Evolutionary conservation across 352 stramenopile genomes (phyloP).

Genomic region (Pythium myriotylum): DNA sequence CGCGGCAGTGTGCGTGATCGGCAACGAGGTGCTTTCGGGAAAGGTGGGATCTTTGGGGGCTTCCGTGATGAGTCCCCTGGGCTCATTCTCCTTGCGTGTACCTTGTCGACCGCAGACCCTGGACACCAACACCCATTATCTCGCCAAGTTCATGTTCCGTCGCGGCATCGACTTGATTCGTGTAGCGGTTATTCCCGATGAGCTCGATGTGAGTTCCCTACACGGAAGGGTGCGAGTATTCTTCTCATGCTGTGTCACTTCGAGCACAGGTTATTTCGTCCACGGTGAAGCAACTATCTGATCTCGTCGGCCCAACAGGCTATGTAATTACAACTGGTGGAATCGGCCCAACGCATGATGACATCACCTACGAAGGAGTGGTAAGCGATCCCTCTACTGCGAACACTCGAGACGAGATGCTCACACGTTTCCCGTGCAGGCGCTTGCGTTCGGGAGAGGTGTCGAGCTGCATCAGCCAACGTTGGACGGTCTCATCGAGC

Average conservation of each 20-base stretch:
- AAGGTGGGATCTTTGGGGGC: slow-evolving; percentile 20
- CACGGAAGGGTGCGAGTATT: neutral
- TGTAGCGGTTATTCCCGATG: slow-evolving; percentile 76
- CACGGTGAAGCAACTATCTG: slow-evolving; percentile 71
- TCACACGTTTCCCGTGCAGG: slow-evolving; percentile 31
- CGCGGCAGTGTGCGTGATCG: slow-evolving; percentile 42
- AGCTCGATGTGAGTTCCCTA: slow-evolving; percentile 47
- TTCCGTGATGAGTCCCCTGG: neutral
- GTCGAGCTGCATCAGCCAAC: slow-evolving; percentile 74
- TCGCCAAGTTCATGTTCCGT: slow-evolving; percentile 80
- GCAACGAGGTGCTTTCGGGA: slow-evolving; percentile 48
- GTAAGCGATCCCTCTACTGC: slow-evolving; percentile 25
- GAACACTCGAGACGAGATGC: neutral
- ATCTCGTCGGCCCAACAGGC: slow-evolving; percentile 68
- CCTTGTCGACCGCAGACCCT: slow-evolving; percentile 28
- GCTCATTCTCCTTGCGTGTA: neutral
- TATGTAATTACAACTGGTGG: slow-evolving; percentile 88
- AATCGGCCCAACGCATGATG: slow-evolving; percentile 85
- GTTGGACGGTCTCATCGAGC: slow-evolving; percentile 51
- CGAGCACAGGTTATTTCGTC: slow-evolving; percentile 53
- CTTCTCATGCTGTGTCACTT: no score
- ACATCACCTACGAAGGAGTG: slow-evolving; percentile 88
- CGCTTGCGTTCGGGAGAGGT: slow-evolving; percentile 68
- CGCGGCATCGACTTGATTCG: slow-evolving; percentile 76
- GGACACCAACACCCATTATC: slow-evolving; percentile 48